Evolutionary conservation across 176 grass and related monocot species (phyloP), one percentile per base, ranked within the genome.

Genomic region (Oryza glumipatula): DNA sequence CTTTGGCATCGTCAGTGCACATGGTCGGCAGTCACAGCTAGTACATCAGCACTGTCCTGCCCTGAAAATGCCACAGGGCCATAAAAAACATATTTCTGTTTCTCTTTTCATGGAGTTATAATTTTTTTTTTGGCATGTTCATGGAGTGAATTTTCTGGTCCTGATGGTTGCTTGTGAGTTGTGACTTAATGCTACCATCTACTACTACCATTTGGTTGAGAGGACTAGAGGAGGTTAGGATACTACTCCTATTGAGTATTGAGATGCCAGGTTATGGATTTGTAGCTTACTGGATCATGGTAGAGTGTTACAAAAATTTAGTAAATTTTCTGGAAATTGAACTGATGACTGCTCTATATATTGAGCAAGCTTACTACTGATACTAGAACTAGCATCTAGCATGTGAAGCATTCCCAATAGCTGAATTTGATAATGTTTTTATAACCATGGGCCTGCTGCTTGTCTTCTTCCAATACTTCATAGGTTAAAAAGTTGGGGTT

Each of bases 31-130:
- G 64, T 70, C 78, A 82, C 22, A 56, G 52, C 30, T 83, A 68
- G 35, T 74, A 79, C 81, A 72, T 84, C 81, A 84, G 76, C 81
- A 71, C 28, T 51, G 76, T 76, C 80, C 76, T 75, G 15, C 49
- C 39, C 81, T 80, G 85, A 87, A 87, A 87, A 70, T 81, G 64
- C 17, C 58, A 17, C 70, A n/a, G 28, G 16, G 77, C 70, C 23
- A 11, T 39, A 47, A 4, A 38, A 15, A 73, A 74, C 79, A 68
- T 32, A 84, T 76, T 76, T 84, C 7, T 56, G 81, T 70, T 76
- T 23, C 80, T 70, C 68, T 1, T 87, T 51, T 76, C 1, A 45
- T 80, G 9, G 32, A 51, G 8, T 76, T 58, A 21, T 58, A 32
- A 30, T 21, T 0, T 5, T 58, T 58, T 58, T n/a, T 5, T n/a